Conservation (phyloP, 1,139 yeast species). For the Debaryomyces singareniensis region DNA sequence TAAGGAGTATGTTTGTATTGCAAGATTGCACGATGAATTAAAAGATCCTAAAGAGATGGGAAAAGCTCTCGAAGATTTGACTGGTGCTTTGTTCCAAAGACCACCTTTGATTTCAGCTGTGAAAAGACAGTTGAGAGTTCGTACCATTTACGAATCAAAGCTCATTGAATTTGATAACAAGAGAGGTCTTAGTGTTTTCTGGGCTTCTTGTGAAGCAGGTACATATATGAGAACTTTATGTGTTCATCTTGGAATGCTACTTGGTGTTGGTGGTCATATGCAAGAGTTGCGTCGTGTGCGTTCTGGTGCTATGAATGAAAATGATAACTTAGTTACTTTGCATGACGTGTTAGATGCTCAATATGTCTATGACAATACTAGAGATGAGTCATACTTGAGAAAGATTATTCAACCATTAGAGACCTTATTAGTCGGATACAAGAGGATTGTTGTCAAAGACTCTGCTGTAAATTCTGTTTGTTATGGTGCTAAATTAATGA, state of each 20-base stretch:
- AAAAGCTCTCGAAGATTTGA: conserved; percentile 83
- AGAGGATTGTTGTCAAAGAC: conserved; percentile 96
- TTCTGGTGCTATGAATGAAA: conserved; percentile 91
- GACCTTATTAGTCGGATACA: conserved; percentile 87
- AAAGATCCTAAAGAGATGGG: conserved; percentile 87
- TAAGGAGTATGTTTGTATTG: conserved; percentile 97
- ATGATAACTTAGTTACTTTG: conserved; percentile 86
- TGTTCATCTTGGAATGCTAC: conserved; percentile 96
- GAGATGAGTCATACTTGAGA: conserved; percentile 93
- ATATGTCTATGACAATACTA: conserved; percentile 93
- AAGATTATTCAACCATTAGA: conserved; percentile 94
- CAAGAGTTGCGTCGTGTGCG: conserved; percentile 99
- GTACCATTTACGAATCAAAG: conserved; percentile 95
- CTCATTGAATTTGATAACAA: conserved; percentile 94
- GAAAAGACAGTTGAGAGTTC: conserved; percentile 96
- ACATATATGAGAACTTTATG: conserved; percentile 98
- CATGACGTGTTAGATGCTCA: conserved; percentile 98
- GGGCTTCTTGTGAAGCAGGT: conserved; percentile 99
- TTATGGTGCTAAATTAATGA: conserved; percentile 98
- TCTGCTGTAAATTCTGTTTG: conserved; percentile 98
- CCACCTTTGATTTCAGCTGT: conserved; percentile 99
- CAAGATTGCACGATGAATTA: conserved; percentile 88
- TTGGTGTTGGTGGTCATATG: conserved; percentile 99
- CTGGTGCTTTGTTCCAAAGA: conserved; percentile 98
- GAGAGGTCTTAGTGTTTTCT: conserved; percentile 94